These are phyloP conservation scores for Aspergillus eucalypticola DNA, from an alignment of 2,329 filamentous ascomycete species.

Conservation along the genomic window DNA sequence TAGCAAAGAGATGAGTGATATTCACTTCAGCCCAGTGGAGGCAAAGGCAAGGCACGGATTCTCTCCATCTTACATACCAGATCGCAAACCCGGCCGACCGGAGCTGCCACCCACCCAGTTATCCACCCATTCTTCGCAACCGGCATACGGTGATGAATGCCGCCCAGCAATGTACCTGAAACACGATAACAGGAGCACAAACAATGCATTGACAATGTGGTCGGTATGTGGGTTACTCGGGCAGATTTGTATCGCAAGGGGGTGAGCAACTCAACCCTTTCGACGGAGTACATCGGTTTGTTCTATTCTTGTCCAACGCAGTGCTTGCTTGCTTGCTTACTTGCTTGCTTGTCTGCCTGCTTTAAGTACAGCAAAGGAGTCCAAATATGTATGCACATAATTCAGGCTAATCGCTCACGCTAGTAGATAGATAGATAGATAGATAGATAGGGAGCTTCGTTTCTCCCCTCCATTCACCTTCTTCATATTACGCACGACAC, in stretches of 20 bases:
- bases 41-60: not conserved
- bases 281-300: not conserved
- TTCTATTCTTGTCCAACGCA: constrained; percentile 1
- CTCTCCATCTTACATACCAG: not conserved
- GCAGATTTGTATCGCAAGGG: not conserved
- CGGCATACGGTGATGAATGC: not conserved
- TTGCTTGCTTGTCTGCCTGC: not conserved
- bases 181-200: constrained; percentile 9
- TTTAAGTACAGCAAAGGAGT: not conserved
- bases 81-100: constrained; percentile 4
- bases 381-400: not conserved
- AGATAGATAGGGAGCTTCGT: no score
- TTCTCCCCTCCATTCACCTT: not conserved
- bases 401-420: not conserved
- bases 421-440: not conserved
- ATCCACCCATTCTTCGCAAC: not conserved
- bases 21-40: not conserved
- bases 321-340: not conserved
- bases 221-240: constrained; percentile 5
- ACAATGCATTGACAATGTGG: constrained; percentile 6
- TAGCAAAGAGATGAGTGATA: not conserved
- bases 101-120: not conserved
- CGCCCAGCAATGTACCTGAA: constrained; percentile 13
- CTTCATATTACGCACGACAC: not conserved
- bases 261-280: not conserved